Base-by-base conservation (phyloP, 768 basidiomycete genomes). In the Rhizopogon roseolus region DNA sequence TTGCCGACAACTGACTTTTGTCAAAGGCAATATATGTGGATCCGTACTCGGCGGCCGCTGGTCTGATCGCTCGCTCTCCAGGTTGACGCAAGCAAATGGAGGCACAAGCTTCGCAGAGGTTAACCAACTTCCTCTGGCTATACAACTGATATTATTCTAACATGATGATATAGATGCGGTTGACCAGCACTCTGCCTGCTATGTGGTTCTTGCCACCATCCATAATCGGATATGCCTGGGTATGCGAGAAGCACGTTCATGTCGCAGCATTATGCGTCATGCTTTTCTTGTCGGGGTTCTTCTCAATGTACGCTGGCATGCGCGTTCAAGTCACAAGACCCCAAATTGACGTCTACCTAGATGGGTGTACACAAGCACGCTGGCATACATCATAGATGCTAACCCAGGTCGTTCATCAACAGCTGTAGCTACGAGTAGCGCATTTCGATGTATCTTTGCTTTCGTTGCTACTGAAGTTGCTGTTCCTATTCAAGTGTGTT, bases 371-470 rank as follows among this genome's bases (percentile, higher is more conserved):
- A 71, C 82, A 4, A 81, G 80, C 44, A 84, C 85, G 1, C 73
- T 94, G 14, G 86, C 90, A 0, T 93, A 90, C 62, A 79, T 92
- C 36, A 88, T 92, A 10, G 90, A 94, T 62, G 81, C 89, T 4
- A 94, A 93, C 63, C 73, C 75, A 6, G 91, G 91, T 3, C 79
- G 87, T 17, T 88, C 88, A 0, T 85, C 88, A 0, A 81, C 81
- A 0, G 88, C 86, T 0, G 78, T 81, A 16, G 88, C 90, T 0
- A 71, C 77, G 39, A 93, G 92, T 66, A 88, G 85, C 49, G 77
- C 78, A 19, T 86, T 86, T 65, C 78, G 90, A 38, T 89, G 90
- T 0, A 27, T 76, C 0, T 70, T 76, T 10, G 89, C 84, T 3
- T 86, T 86, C 64, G 64, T 87, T 16, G 81, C 81, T 1, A 81